Conservation (phyloP, 2,329 filamentous ascomycete genomes). For the Hirsutella rhossiliensis region DNA sequence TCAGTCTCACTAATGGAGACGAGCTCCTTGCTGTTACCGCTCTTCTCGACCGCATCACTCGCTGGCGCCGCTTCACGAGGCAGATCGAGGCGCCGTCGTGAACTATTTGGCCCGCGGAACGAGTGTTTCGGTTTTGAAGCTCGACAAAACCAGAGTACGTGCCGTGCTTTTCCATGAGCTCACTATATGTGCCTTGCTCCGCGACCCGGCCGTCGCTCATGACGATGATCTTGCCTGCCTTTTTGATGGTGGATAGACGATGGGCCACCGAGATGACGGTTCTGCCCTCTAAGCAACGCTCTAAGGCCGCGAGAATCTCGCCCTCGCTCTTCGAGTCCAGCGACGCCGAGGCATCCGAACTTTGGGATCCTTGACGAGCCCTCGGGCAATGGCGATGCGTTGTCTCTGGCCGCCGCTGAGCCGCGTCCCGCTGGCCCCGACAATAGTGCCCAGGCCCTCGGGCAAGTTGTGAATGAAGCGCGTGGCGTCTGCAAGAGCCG, state of each 20-base stretch:
- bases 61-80: neutral
- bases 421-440: constrained; percentile 40
- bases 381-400: constrained; percentile 44
- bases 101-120: constrained; percentile 1
- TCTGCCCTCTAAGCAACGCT: constrained; percentile 6
- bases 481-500: constrained; percentile 45
- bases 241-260: constrained; percentile 4
- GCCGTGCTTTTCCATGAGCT: constrained; percentile 35
- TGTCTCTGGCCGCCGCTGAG: constrained; percentile 50
- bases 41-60: neutral
- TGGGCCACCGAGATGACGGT: constrained; percentile 2
- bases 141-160: constrained; percentile 36
- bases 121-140: constrained; percentile 7
- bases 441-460: constrained; percentile 39
- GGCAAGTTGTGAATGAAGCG: constrained; percentile 42
- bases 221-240: constrained; percentile 20
- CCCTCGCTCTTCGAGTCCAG: constrained; percentile 46
- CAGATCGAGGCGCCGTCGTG: constrained; percentile 1
- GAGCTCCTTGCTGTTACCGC: neutral
- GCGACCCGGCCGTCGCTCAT: constrained; percentile 1
- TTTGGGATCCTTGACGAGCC: constrained; percentile 41
- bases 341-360: constrained; percentile 48
- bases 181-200: constrained; percentile 28
- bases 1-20: neutral
- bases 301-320: constrained; percentile 37